These are phyloP conservation scores for Codiaeum variegatum DNA, from an alignment of 441 rosid species.

Conservation along the genomic window DNA sequence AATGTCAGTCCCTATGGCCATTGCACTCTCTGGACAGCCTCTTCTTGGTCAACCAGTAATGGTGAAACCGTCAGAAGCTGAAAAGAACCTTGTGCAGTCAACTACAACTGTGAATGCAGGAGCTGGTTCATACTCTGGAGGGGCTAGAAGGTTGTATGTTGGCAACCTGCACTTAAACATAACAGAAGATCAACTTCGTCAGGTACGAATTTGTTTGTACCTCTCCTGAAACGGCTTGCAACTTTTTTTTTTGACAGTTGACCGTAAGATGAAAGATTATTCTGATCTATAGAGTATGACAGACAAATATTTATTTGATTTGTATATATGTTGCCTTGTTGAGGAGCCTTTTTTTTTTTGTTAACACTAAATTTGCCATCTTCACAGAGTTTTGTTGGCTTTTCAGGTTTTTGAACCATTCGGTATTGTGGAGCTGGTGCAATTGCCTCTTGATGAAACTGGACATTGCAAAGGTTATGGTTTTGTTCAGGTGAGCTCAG, in stretches of 20 bases:
- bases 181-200: conserved; percentile 87
- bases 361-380: background rate
- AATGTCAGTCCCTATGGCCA: conserved; percentile 99
- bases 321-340: background rate
- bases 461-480: conserved; percentile 96
- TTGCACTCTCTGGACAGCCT: conserved; percentile 95
- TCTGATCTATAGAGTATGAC: background rate
- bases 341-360: background rate
- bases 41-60: conserved; percentile 94
- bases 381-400: conserved; percentile 16
- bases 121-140: conserved; percentile 75
- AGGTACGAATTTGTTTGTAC: conserved; percentile 38
- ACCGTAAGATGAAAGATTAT: background rate
- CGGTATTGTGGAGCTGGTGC: conserved; percentile 94
- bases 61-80: conserved; percentile 99
- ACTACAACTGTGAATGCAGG: conserved; percentile 63
- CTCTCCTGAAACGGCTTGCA: background rate
- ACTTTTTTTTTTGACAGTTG: background rate
- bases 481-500: conserved; percentile 80
- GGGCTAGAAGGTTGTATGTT: conserved; percentile 89
- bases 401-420: conserved; percentile 90
- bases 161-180: conserved; percentile 89
- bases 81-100: conserved; percentile 95
- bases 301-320: background rate
- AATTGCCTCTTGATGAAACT: conserved; percentile 82